These are phyloP conservation scores for Alternaria postmessia DNA, from an alignment of 2,329 filamentous ascomycete species.

Conservation along the genomic window DNA sequence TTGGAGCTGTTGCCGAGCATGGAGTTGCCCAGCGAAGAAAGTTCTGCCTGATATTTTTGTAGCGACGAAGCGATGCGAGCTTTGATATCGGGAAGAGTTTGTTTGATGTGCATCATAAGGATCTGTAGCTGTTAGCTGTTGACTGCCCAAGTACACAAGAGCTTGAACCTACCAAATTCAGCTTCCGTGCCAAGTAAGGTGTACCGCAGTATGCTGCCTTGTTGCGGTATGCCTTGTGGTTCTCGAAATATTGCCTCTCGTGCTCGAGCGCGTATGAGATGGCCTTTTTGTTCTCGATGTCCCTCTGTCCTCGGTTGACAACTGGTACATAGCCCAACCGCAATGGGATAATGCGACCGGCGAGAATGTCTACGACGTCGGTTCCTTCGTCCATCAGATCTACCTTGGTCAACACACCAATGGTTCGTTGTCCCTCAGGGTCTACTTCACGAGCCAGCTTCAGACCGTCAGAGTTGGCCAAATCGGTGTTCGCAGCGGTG, in stretches of 20 bases:
- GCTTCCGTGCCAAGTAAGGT: slow-evolving; percentile 92
- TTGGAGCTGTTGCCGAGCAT: slow-evolving; percentile 96
- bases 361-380: slow-evolving; percentile 97
- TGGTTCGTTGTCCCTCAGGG: slow-evolving; percentile 95
- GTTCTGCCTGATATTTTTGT: slow-evolving; percentile 86
- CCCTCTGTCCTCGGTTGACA: slow-evolving; percentile 95
- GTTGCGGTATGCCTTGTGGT: slow-evolving; percentile 97
- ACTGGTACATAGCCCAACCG: slow-evolving; percentile 96
- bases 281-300: slow-evolving; percentile 97
- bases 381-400: slow-evolving; percentile 99
- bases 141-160: neutral
- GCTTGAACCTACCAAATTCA: slow-evolving; percentile 73
- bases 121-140: slow-evolving; percentile 63
- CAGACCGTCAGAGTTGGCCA: slow-evolving; percentile 97
- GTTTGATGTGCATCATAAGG: slow-evolving; percentile 99
- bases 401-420: slow-evolving; percentile 98
- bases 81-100: slow-evolving; percentile 98
- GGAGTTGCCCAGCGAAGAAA: slow-evolving; percentile 85
- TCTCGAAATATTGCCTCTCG: slow-evolving; percentile 97
- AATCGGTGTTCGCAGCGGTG: slow-evolving; percentile 94
- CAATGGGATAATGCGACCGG: slow-evolving; percentile 94
- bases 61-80: slow-evolving; percentile 92
- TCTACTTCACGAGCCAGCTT: slow-evolving; percentile 97
- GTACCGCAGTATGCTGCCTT: slow-evolving; percentile 99
- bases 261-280: slow-evolving; percentile 91